These are phyloP conservation scores for Chrysophaeum taylorii DNA, from an alignment of 352 stramenopile species.

Conservation along the genomic window DNA sequence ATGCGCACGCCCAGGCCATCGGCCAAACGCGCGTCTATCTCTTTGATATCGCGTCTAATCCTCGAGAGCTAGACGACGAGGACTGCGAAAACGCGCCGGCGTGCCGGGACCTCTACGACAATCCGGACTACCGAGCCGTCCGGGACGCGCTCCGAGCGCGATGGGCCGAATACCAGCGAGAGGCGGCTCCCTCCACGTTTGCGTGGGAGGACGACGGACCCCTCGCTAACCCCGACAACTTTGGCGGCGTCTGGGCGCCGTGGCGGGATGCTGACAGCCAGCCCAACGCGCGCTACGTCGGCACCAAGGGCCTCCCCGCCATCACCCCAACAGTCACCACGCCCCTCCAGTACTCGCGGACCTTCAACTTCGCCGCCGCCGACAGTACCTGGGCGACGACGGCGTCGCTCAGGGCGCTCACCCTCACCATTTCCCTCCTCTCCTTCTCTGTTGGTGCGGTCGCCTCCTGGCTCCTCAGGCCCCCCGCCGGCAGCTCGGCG, in stretches of 20 bases:
- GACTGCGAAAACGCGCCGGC: constrained; percentile 15
- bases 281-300: constrained; percentile 19
- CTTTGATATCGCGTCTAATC: constrained; percentile 26
- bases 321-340: too few relatives aligned
- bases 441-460: too few relatives aligned
- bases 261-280: constrained; percentile 24
- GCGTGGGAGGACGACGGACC: constrained; percentile 29
- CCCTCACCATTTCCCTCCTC: too few relatives aligned
- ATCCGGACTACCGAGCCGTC: constrained; percentile 13
- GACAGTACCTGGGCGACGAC: too few relatives aligned
- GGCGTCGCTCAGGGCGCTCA: too few relatives aligned
- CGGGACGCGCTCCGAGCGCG: background rate
- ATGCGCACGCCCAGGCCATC: constrained; percentile 11
- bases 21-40: constrained; percentile 19
- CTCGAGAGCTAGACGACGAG: constrained; percentile 15
- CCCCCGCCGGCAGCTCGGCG: too few relatives aligned
- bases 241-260: constrained; percentile 23
- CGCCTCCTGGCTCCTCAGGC: too few relatives aligned
- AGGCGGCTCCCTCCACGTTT: constrained; percentile 17
- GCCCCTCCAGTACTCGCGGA: too few relatives aligned
- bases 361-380: too few relatives aligned
- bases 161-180: constrained; percentile 11
- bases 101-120: constrained; percentile 26
- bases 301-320: too few relatives aligned
- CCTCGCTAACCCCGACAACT: constrained; percentile 26